Evolutionary conservation across 768 basidiomycete species (phyloP).

Genomic region (Lentinula raphanica): DNA sequence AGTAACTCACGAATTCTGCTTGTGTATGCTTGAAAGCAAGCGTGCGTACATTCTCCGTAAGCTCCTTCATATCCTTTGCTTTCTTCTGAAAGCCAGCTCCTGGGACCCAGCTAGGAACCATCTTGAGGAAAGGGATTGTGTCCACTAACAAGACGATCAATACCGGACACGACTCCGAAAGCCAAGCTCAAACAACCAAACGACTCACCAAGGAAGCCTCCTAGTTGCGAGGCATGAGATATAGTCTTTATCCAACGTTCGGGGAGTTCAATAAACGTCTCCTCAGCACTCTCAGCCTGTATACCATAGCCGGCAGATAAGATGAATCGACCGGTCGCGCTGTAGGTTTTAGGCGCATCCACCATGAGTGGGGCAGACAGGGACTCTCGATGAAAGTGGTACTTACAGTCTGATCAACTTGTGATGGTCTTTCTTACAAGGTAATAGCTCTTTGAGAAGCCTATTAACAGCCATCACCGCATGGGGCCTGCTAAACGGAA

Average conservation of each 20-base stretch:
- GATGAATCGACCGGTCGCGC: conserved; percentile 1
- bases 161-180: no score
- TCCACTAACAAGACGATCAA: no score
- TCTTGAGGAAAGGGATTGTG: conserved; percentile 13
- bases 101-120: conserved; percentile 31
- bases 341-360: no score
- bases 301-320: conserved; percentile 4
- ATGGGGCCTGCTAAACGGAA: conserved; percentile 2
- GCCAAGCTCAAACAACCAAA: no score
- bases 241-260: not conserved
- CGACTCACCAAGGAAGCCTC: not conserved
- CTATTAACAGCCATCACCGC: not conserved
- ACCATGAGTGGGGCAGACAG: no score
- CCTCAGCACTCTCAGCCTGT: conserved; percentile 2
- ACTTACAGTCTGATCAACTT: not conserved
- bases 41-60: conserved; percentile 4
- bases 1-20: not conserved
- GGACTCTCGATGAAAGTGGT: no score
- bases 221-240: not conserved
- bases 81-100: conserved; percentile 25
- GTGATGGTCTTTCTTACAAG: not conserved
- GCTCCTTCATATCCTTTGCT: conserved; percentile 1
- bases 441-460: not conserved
- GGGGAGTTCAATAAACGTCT: not conserved
- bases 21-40: conserved; percentile 4